A percentile compares a stretch with the other conserved stretches of the same genome.
Conservation (phyloP, 2,329 filamentous ascomycete species). For the Canariomyces notabilis region DNA sequence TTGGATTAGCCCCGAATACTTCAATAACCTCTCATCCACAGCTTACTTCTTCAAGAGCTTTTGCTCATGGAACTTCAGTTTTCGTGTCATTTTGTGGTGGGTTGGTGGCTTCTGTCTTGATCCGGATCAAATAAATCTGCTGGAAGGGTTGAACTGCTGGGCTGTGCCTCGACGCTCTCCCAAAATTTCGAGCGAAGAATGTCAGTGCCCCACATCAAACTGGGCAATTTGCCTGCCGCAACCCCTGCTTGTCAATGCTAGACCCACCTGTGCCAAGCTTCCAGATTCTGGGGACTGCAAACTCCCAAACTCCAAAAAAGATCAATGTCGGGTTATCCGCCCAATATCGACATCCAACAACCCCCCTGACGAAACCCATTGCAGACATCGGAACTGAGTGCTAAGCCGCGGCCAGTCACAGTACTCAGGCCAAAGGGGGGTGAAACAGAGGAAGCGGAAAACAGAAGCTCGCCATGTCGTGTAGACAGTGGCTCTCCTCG, state of each 20-base stretch:
- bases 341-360: too few species aligned
- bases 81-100: constrained; percentile 69
- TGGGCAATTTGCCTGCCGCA: constrained; percentile 15
- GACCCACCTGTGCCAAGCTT: constrained; percentile 7
- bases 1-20: not conserved
- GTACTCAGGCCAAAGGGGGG: too few species aligned
- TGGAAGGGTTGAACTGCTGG: not conserved
- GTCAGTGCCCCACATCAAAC: constrained; percentile 14
- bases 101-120: too few species aligned
- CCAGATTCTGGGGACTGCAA: too few species aligned
- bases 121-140: not conserved
- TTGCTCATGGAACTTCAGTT: constrained; percentile 95
- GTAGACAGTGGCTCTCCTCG: constrained; percentile 23
- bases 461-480: constrained; percentile 18
- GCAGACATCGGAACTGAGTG: too few species aligned
- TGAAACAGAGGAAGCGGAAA: too few species aligned
- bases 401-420: too few species aligned
- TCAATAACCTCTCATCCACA: not conserved
- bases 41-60: constrained; percentile 55
- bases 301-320: too few species aligned
- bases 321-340: too few species aligned
- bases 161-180: constrained; percentile 15
- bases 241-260: constrained; percentile 4
- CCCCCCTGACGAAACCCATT: too few species aligned
- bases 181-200: constrained; percentile 16